Conservation (phyloP, 2,329 filamentous ascomycete genomes). For the Hypoxylon sp. region DNA sequence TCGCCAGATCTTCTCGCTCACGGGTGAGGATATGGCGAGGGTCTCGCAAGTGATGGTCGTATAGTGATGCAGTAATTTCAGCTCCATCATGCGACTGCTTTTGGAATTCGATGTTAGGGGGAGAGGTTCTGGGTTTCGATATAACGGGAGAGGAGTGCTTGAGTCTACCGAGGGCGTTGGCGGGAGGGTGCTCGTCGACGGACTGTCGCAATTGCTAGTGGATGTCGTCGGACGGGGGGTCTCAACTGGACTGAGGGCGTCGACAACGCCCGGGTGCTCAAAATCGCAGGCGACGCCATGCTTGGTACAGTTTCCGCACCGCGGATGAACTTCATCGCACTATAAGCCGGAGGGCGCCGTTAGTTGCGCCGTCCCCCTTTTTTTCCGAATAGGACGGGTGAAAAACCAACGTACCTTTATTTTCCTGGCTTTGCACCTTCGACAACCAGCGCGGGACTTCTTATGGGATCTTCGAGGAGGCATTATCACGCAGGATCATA, state of each 20-base stretch:
- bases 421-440: constrained; percentile 76
- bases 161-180: constrained; percentile 47
- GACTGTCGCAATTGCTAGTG: constrained; percentile 51
- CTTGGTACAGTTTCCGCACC: constrained; percentile 76
- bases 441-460: constrained; percentile 77
- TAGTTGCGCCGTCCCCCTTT: constrained; percentile 25
- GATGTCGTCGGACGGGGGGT: constrained; percentile 54
- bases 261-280: constrained; percentile 65
- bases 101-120: constrained; percentile 57
- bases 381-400: background rate
- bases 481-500: constrained; percentile 60
- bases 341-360: constrained; percentile 48
- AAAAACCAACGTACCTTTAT: constrained; percentile 70
- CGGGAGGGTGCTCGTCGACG: constrained; percentile 49
- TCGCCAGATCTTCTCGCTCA: constrained; percentile 71
- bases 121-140: constrained; percentile 55
- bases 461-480: constrained; percentile 78
- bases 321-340: constrained; percentile 77
- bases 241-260: constrained; percentile 60
- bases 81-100: constrained; percentile 68
- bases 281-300: constrained; percentile 78
- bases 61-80: constrained; percentile 76
- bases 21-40: constrained; percentile 67
- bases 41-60: constrained; percentile 73
- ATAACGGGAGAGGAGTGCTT: constrained; percentile 56